phyloP scores from a whole-genome alignment of 2,329 filamentous ascomycete species.

The Colletotrichum neosansevieriae region DNA sequence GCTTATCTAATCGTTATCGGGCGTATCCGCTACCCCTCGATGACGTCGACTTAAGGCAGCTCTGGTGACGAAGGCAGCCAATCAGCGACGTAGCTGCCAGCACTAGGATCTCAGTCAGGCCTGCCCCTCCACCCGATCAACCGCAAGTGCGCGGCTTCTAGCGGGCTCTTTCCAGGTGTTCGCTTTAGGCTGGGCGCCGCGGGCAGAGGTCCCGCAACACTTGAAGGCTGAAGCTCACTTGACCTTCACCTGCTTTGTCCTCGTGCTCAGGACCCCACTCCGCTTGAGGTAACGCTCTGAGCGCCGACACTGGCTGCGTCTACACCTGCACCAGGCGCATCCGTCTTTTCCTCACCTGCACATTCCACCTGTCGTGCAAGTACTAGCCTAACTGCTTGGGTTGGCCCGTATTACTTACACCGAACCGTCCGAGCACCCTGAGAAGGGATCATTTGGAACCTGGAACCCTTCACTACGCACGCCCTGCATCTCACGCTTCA shows the following conservation, averaged over 20 bases:
- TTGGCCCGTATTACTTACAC: background rate
- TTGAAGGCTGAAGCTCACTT: constrained; percentile 29
- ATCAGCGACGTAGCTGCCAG: background rate
- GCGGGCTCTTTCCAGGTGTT: background rate
- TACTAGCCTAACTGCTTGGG: background rate
- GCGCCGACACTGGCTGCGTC: constrained; percentile 25
- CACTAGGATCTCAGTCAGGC: constrained; percentile 29
- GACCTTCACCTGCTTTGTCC: constrained; percentile 37
- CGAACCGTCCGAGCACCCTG: background rate
- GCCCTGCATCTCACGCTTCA: constrained; percentile 1
- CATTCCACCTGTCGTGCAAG: background rate
- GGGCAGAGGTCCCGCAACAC: background rate
- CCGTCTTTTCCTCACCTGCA: background rate
- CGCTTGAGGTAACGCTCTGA: constrained; percentile 1
- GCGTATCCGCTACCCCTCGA: constrained; percentile 19
- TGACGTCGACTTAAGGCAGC: constrained; percentile 5
- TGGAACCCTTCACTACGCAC: constrained; percentile 7
- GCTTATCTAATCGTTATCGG: constrained; percentile 29
- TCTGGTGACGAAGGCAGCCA: background rate
- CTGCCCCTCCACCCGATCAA: constrained; percentile 26
- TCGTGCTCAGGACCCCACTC: constrained; percentile 36
- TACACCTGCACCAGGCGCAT: constrained; percentile 12
- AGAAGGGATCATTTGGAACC: constrained; percentile 6
- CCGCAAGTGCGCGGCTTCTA: background rate
- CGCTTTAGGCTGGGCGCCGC: too few species aligned